Percentiles rank a stretch among this genome's conserved stretches.
phyloP scores from a whole-genome alignment of 371 early-diverging fungal species.

The Syncephalis fuscata region DNA sequence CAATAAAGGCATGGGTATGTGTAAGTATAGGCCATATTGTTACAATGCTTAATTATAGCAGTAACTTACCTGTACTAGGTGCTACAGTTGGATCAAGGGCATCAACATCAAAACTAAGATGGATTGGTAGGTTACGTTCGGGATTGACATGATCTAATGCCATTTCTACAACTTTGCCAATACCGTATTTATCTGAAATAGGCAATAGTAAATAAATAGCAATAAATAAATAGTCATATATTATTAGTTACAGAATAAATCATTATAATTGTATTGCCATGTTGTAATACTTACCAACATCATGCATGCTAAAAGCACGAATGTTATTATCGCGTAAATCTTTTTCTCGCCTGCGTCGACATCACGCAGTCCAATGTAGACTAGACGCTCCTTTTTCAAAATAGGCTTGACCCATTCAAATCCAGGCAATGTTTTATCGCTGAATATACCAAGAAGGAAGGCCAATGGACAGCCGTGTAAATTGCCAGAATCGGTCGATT shows the following conservation, averaged over 20 bases:
- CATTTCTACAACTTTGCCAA: constrained; percentile 88
- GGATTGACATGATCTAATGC: constrained; percentile 82
- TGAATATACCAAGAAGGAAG: constrained; percentile 74
- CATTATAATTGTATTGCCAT: too few species aligned
- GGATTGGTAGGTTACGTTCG: constrained; percentile 66
- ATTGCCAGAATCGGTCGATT: constrained; percentile 75
- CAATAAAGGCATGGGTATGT: not conserved
- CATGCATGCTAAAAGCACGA: constrained; percentile 92
- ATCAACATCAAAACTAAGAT: constrained; percentile 90
- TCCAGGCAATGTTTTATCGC: constrained; percentile 20
- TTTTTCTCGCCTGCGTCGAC: constrained; percentile 77
- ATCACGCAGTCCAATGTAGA: constrained; percentile 94
- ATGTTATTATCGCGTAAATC: constrained; percentile 61
- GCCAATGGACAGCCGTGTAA: constrained; percentile 92
- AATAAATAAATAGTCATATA: too few species aligned
- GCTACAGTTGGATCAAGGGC: constrained; percentile 89
- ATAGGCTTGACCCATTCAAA: constrained; percentile 77
- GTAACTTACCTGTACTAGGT: constrained; percentile 65
- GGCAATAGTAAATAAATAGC: too few species aligned
- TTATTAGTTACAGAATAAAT: too few species aligned
- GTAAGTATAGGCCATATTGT: not conserved
- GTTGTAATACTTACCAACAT: constrained; percentile 49
- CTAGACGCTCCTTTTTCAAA: constrained; percentile 56
- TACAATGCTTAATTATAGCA: not conserved
- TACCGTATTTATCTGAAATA: constrained; percentile 78